Evolutionary conservation across 345 rosid species (phyloP), one percentile per base, ranked within the genome.

Genomic region (Salix koriyanagi): DNA sequence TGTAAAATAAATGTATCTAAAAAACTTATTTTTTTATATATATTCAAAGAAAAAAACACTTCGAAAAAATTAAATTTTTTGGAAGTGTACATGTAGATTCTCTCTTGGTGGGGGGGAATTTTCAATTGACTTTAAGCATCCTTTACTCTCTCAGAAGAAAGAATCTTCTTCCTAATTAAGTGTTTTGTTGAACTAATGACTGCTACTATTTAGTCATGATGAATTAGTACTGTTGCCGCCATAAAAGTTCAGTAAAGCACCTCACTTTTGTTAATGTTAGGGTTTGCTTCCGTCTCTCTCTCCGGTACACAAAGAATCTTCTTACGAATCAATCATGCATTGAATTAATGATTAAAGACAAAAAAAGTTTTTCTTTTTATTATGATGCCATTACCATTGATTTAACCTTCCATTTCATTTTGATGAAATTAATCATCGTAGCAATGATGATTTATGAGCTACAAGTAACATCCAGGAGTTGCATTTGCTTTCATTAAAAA

Each of bases 161-260:
- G 42, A 41, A 62, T 75, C 81, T 83, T 36, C 64, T 70, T 71
- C 12, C 46, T 73, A 74, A 79, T 84, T 78, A 75, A 83, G 54
- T 79, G 84, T 69, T 71, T 10, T 18, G 48, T 79, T 77, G 87
- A 76, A 82, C 79, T 76, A 36, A 73, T 68, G 46, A 67, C 70
- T 77, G 5, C 61, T 71, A 83, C 83, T 81, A 83, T 73, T 34
- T 72, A 52, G 67, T 71, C 66, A 75, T 80, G 69, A 84, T 82
- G 67, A 44, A 66, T 61, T 14, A 48, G 61, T 67, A 73, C 34
- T 62, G 48, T 13, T 3, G 12, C 28, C 65, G 60, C 46, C 65
- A 68, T n/a, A 32, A 74, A 76, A 62, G 65, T 73, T 67, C 77
- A 78, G 75, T 74, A 70, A 76, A 81, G 56, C 23, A 75, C 48